These are phyloP conservation scores for Rhizopogon vulgaris DNA, from an alignment of 768 basidiomycete species.

Conservation along the genomic window DNA sequence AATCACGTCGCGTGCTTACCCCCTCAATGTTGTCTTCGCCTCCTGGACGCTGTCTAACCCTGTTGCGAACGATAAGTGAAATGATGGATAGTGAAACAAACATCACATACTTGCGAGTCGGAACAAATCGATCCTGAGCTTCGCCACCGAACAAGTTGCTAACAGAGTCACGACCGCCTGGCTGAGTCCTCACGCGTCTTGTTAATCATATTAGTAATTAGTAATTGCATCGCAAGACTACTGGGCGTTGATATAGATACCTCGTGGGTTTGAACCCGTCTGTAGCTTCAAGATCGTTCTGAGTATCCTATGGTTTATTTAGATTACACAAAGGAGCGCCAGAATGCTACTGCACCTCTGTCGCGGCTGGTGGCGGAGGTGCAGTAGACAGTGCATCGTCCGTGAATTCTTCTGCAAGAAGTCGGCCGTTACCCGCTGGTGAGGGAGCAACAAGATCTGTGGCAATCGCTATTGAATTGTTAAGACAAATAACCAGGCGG, in stretches of 20 bases:
- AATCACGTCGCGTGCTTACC: constrained; percentile 21
- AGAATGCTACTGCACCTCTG: neutral
- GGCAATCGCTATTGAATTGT: constrained; percentile 7
- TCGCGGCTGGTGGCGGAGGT: constrained; percentile 30
- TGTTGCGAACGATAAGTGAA: constrained; percentile 15
- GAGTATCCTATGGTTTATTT: neutral
- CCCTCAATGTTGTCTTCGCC: constrained; percentile 53
- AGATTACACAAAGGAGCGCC: neutral
- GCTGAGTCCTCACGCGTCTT: constrained; percentile 28
- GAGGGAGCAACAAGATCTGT: constrained; percentile 7
- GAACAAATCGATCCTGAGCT: constrained; percentile 46
- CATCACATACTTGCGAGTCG: constrained; percentile 53
- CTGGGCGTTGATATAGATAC: constrained; percentile 23
- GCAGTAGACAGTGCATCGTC: constrained; percentile 58
- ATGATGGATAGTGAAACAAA: neutral
- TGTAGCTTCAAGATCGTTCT: neutral
- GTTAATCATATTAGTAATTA: neutral
- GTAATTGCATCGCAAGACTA: neutral
- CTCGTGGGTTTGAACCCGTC: constrained; percentile 41
- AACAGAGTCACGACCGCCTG: constrained; percentile 24
- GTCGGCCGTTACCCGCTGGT: constrained; percentile 1
- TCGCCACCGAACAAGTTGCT: constrained; percentile 41
- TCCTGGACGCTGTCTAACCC: constrained; percentile 65
- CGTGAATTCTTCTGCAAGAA: constrained; percentile 33
- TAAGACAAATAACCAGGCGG: constrained; percentile 4